Evolutionary conservation across 1,284 basidiomycete species (phyloP), one percentile per base, ranked within the genome.

Genomic region (Xerocomus amazonicus): DNA sequence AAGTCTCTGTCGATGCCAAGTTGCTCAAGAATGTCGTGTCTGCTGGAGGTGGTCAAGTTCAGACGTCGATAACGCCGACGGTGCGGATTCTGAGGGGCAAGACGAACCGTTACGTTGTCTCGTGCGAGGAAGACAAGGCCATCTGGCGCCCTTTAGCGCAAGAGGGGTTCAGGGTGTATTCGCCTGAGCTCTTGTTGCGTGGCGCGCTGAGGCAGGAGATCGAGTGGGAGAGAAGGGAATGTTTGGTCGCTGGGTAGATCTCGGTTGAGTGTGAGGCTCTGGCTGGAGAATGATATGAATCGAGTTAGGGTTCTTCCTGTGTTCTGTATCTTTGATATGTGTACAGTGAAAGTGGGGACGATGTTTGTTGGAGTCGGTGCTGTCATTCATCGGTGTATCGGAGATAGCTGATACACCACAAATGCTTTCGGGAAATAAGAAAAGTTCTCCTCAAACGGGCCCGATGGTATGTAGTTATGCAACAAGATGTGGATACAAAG

Each of bases 31-130:
- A 78, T 47, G 79, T 91, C 7, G 72, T 90, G 14, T 66, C 70
- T 7, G 77, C 82, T 0, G 79, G 79, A 49, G 87, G 90, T 12
- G 90, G 87, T 2, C 76, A 81, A 69, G 85, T 89, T 41, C 67
- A 71, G n/a, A 71, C 68, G 0, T 72, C 77, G 48, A 71, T 71
- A 3, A 45, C 7, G 10, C 84, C 83, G 3, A 84, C 77, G 0
- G 56, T 70, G 27, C 79, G 84, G 4, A 76, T 80, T 23, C 58
- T 87, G 10, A 77, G 70, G 34, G 74, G 74, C 3, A 75, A 75
- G 41, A 52, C 58, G 26, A 70, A 77, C 23, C 75, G 81, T 34
- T 75, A 79, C 58, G 73, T 90, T 19, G 73, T 91, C 29, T 87
- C 86, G 0, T 81, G 79, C 49, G 61, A 67, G 19, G 80, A 78